Evolutionary conservation across 306 rosid genomes (phyloP).

Genomic region (Lithocarpus polystachyus): DNA sequence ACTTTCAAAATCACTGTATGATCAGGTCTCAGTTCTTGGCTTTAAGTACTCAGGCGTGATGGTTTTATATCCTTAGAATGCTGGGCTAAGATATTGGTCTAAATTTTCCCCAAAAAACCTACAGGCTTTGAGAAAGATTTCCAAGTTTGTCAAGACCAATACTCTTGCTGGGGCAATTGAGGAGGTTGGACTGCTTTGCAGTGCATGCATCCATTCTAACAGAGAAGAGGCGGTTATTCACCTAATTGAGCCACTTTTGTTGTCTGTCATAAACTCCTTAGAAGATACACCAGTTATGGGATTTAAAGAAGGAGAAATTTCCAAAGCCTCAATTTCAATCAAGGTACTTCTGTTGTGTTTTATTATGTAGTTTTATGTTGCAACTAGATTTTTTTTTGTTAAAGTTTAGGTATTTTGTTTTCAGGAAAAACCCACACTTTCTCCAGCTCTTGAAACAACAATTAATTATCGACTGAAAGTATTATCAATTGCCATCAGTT

Average conservation of each 20-base stretch:
- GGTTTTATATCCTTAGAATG: conserved; percentile 9
- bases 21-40: conserved; percentile 59
- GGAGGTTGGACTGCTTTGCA: conserved; percentile 97
- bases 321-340: conserved; percentile 43
- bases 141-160: conserved; percentile 92
- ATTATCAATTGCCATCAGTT: conserved; percentile 82
- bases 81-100: conserved; percentile 17
- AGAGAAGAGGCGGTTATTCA: conserved; percentile 81
- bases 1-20: conserved; percentile 75
- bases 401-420: conserved; percentile 25
- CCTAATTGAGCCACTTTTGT: conserved; percentile 79
- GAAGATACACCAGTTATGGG: conserved; percentile 71
- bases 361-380: conserved; percentile 20
- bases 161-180: conserved; percentile 96
- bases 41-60: background rate
- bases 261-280: conserved; percentile 74
- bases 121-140: conserved; percentile 90
- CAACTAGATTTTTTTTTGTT: conserved; percentile 26
- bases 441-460: conserved; percentile 98
- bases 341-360: conserved; percentile 52
- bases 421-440: conserved; percentile 77
- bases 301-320: conserved; percentile 66
- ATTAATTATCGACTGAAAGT: conserved; percentile 86
- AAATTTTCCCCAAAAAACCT: conserved; percentile 18
- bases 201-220: conserved; percentile 89